phyloP scores from a whole-genome alignment of 2,329 filamentous ascomycete species.

The Neopestalotiopsis sp. region DNA sequence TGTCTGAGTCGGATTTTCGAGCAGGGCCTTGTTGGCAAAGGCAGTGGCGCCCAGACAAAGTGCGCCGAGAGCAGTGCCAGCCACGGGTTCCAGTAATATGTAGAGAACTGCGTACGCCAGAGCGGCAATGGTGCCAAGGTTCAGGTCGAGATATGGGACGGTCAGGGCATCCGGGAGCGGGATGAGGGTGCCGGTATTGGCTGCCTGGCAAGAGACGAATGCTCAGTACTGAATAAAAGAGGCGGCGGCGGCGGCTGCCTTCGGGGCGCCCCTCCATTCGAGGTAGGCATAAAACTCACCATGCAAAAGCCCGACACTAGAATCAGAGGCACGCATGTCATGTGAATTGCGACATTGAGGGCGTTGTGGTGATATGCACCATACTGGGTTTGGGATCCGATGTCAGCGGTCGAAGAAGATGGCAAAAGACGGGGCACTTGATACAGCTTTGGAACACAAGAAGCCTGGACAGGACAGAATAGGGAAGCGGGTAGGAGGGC shows the following conservation, averaged over 20 bases:
- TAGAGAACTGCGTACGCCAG: conserved; percentile 80
- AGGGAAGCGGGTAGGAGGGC: neutral
- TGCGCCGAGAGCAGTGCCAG: conserved; percentile 77
- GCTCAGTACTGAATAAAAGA: conserved; percentile 25
- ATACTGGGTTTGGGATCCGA: conserved; percentile 59
- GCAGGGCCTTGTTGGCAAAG: conserved; percentile 74
- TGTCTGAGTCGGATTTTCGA: conserved; percentile 54
- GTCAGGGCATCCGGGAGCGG: conserved; percentile 70
- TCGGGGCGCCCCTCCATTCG: neutral
- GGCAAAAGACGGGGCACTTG: conserved; percentile 6
- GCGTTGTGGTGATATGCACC: conserved; percentile 82
- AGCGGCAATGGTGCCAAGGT: conserved; percentile 67
- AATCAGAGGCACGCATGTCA: conserved; percentile 78
- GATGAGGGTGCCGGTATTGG: conserved; percentile 67
- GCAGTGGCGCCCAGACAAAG: conserved; percentile 79
- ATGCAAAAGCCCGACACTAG: conserved; percentile 73
- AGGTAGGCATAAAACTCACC: conserved; percentile 52
- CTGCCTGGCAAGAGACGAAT: conserved; percentile 48
- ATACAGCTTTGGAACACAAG: neutral
- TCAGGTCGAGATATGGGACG: conserved; percentile 70
- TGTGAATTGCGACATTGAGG: conserved; percentile 79
- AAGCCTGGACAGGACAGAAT: neutral
- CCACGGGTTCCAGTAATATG: conserved; percentile 91
- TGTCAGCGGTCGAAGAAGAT: conserved; percentile 18
- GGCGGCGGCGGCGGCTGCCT: neutral